A percentile compares a stretch with the other conserved stretches of the same genome.
These are phyloP conservation scores for Immersiporthe knoxdaviesiana DNA, from an alignment of 2,329 filamentous ascomycete species.

Conservation along the genomic window DNA sequence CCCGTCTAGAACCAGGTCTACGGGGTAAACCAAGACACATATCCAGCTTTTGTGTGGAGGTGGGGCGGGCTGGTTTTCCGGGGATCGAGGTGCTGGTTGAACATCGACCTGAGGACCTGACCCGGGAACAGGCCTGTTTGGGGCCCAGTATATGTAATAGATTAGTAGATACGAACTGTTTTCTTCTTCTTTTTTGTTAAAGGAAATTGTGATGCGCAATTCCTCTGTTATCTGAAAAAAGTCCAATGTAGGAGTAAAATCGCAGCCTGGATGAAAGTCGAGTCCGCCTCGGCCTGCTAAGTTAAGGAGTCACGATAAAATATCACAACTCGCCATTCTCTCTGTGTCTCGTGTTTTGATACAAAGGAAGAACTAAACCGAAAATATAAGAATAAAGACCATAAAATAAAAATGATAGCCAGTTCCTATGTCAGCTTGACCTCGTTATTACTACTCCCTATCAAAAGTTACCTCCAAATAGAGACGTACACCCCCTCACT, in stretches of 20 bases:
- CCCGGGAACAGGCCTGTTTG: not conserved
- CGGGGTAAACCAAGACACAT: not conserved
- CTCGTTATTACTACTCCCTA: not conserved
- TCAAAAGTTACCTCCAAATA: not conserved
- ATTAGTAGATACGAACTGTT: not conserved
- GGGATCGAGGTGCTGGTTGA: not conserved
- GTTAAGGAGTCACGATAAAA: no score
- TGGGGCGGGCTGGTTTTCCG: not conserved
- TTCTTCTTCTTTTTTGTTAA: not conserved
- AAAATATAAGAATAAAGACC: not conserved
- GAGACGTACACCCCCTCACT: no score
- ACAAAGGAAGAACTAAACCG: rapidly evolving
- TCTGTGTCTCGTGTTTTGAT: no score
- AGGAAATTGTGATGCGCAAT: not conserved
- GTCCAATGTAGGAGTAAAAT: no score
- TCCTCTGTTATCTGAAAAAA: not conserved
- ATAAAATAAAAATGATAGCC: no score
- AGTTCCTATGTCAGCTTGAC: no score
- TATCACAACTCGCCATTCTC: no score
- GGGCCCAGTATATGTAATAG: no score
- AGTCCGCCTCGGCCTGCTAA: no score
- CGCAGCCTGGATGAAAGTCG: no score
- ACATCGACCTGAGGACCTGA: not conserved
- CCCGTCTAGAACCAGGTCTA: constrained; percentile 1
- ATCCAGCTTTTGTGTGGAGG: not conserved